These are phyloP conservation scores for Lachnellula occidentalis DNA, from an alignment of 2,329 filamentous ascomycete species.

Conservation along the genomic window DNA sequence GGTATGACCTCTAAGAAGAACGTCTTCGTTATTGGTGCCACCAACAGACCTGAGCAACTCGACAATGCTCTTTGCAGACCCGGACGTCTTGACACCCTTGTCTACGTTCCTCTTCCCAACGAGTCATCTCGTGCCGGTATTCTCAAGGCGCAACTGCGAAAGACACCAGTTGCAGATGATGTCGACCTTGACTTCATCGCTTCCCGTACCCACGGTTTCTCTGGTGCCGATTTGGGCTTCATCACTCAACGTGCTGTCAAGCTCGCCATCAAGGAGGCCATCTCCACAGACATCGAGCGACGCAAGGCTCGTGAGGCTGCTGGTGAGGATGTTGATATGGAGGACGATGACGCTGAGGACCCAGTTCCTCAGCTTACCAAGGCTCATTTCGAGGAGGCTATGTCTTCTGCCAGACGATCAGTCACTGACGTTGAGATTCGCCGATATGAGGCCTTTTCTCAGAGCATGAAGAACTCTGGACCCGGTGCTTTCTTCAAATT, in stretches of 20 bases:
- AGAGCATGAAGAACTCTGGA: conserved; percentile 98
- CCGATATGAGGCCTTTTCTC: conserved; percentile 95
- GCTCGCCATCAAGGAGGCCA: conserved; percentile 98
- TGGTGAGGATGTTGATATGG: conserved; percentile 76
- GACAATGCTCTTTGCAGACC: conserved; percentile 97
- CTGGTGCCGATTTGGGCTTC: conserved; percentile 98
- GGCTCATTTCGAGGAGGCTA: conserved; percentile 97
- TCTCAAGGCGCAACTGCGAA: conserved; percentile 92
- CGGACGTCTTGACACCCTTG: conserved; percentile 95
- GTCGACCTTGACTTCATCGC: conserved; percentile 90
- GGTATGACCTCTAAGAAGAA: conserved; percentile 99
- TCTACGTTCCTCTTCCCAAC: conserved; percentile 96
- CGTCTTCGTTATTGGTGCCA: conserved; percentile 98
- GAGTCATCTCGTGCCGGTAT: conserved; percentile 85
- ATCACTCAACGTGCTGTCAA: conserved; percentile 98
- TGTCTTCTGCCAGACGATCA: conserved; percentile 88
- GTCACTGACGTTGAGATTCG: conserved; percentile 97
- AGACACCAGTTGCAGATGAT: conserved; percentile 86
- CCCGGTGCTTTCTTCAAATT: conserved; percentile 98
- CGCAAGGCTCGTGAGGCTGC: conserved; percentile 82
- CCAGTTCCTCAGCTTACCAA: conserved; percentile 94
- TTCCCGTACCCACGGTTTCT: conserved; percentile 96
- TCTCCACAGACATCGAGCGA: conserved; percentile 81
- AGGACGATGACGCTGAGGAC: conserved; percentile 77
- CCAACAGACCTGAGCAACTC: conserved; percentile 97